Conservation (phyloP, 768 basidiomycete species). For the Termitomyces sp. region DNA sequence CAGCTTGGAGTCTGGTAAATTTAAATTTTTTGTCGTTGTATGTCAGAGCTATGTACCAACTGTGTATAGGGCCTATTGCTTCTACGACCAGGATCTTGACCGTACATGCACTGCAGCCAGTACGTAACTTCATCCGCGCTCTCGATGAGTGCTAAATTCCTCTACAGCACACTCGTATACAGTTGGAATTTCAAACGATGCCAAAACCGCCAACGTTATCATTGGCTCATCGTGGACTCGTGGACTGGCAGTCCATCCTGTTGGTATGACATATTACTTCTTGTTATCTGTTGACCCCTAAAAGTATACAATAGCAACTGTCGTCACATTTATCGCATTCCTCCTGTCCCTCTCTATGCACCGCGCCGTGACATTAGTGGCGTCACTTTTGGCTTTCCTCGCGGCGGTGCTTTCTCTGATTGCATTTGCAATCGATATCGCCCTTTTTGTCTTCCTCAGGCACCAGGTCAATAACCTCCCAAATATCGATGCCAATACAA, state of each 20-base stretch:
- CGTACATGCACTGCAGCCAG: constrained; percentile 45
- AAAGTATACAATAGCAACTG: constrained; percentile 31
- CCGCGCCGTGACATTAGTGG: constrained; percentile 50
- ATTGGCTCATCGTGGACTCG: constrained; percentile 63
- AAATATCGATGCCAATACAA: constrained; percentile 38
- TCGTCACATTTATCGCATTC: constrained; percentile 59
- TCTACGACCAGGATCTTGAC: constrained; percentile 34
- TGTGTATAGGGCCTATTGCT: constrained; percentile 56
- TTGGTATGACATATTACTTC: constrained; percentile 43
- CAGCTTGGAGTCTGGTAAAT: constrained; percentile 72
- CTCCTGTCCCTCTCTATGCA: constrained; percentile 57
- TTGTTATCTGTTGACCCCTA: not conserved
- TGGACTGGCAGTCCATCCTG: constrained; percentile 69
- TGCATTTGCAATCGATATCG: constrained; percentile 74
- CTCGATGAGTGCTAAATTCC: not conserved
- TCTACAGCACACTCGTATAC: constrained; percentile 51
- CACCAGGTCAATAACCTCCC: constrained; percentile 49
- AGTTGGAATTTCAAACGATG: constrained; percentile 32
- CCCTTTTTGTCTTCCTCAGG: constrained; percentile 58
- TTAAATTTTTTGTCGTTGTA: constrained; percentile 20
- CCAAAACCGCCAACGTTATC: constrained; percentile 29
- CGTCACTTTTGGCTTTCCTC: constrained; percentile 64
- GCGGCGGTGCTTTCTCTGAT: constrained; percentile 64
- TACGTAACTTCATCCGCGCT: constrained; percentile 17
- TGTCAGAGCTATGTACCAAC: not conserved